A percentile compares a stretch with the other conserved stretches of the same genome.
These are phyloP conservation scores for Mayamaea pseudoterrestris DNA, from an alignment of 108 stramenopile species.

Conservation along the genomic window DNA sequence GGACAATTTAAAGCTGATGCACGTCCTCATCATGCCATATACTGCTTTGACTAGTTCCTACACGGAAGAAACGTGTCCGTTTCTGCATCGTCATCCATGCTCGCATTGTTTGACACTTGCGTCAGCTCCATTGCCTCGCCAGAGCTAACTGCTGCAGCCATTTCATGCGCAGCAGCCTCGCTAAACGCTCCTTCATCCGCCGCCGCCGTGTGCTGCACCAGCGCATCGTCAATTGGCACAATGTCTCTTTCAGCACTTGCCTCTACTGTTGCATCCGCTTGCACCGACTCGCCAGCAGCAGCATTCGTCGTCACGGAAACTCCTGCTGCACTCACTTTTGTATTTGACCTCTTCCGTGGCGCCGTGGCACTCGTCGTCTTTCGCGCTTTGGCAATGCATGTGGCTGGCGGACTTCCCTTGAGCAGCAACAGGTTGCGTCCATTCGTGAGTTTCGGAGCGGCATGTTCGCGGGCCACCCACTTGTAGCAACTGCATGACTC, in stretches of 20 bases:
- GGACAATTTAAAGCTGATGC: too few species aligned
- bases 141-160: background rate
- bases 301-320: background rate
- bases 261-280: background rate
- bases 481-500: conserved; percentile 14
- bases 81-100: background rate
- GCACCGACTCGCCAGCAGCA: background rate
- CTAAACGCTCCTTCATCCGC: background rate
- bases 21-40: too few species aligned
- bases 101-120: background rate
- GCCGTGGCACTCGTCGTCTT: background rate
- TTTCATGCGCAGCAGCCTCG: background rate
- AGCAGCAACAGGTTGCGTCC: background rate
- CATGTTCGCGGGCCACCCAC: conserved; percentile 21
- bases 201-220: too few species aligned
- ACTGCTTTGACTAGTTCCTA: background rate
- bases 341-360: background rate
- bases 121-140: background rate
- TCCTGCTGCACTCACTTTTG: background rate
- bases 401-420: background rate
- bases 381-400: background rate
- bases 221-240: too few species aligned
- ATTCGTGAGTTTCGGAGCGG: conserved; percentile 6
- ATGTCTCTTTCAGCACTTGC: background rate
- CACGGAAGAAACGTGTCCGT: background rate